Evolutionary conservation across 805 yeast genomes (phyloP).

Genomic region (Ogataea nonfermentans): DNA sequence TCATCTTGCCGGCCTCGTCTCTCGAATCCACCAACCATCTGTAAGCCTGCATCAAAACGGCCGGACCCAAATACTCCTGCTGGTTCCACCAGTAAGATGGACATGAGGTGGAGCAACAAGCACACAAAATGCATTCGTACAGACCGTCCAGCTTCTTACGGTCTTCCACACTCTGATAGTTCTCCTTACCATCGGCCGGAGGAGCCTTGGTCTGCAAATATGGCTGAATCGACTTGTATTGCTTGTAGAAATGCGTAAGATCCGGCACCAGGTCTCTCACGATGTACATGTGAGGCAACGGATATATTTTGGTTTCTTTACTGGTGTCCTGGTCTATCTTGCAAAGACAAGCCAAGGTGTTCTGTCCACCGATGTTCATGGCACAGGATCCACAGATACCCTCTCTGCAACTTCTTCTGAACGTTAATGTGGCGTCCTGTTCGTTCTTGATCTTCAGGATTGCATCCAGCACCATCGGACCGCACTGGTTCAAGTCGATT

Average conservation of each 20-base stretch:
- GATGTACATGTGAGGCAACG: constrained; percentile 97
- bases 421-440: constrained; percentile 92
- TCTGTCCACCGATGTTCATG: constrained; percentile 97
- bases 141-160: constrained; percentile 95
- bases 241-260: constrained; percentile 95
- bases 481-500: constrained; percentile 85
- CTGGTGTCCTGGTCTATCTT: constrained; percentile 78
- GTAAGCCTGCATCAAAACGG: constrained; percentile 98
- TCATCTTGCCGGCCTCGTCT: constrained; percentile 79
- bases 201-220: constrained; percentile 75
- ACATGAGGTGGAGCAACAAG: constrained; percentile 98
- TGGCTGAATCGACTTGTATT: constrained; percentile 97
- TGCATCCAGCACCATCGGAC: constrained; percentile 98
- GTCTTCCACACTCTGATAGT: constrained; percentile 86
- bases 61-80: constrained; percentile 98
- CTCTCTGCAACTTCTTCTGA: constrained; percentile 98
- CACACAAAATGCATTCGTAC: constrained; percentile 97
- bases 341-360: constrained; percentile 96
- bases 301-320: constrained; percentile 85
- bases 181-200: constrained; percentile 92
- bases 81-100: constrained; percentile 99
- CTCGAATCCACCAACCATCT: constrained; percentile 98
- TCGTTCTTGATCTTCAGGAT: constrained; percentile 92
- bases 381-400: constrained; percentile 99
- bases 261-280: constrained; percentile 98